Base-by-base conservation (phyloP, 768 basidiomycete species). In the Pleurotus platypus region DNA sequence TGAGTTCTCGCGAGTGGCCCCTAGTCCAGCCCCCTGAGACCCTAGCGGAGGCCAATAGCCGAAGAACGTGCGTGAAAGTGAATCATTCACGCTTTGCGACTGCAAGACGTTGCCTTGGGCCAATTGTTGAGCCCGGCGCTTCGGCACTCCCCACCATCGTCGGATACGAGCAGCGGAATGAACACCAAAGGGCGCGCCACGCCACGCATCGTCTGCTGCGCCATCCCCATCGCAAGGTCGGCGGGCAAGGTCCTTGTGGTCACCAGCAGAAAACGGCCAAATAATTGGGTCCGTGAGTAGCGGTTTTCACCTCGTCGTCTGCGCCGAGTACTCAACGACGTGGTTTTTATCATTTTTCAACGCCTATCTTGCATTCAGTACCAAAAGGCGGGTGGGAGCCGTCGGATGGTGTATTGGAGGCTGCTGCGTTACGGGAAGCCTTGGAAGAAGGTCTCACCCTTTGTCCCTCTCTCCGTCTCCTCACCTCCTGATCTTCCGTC, bases 371-470 rank as follows among this genome's bases (percentile, higher is more conserved):
- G 30, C 8, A 4, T 11, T 54, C 68, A 93, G 92, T 94, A 66
- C 92, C 92, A n/a, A 94, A 94, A 78, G 92, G 92, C 71, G 92
- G 92, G 69, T 94, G 87, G 87, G 92, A 94, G 73, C 76, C 84
- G 63, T 79, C 87, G 57, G 92, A 94, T 81, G 85, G 80, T 64
- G 79, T 78, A 71, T 76, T 93, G 66, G 91, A 92, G 79, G 86
- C 84, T 76, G 92, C 92, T 70, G 92, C 92, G 76, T 88, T 84
- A 67, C 83, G 92, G 72, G 92, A 94, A 85, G 92, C 92, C 75
- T 79, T 89, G 72, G 92, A 94, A 90, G 92, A 94, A 93, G 92
- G 92, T 94, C 89, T 85, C 85, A 85, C 84, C 84, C 77, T 83
- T 87, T 84, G 78, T 81, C 81, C 85, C 79, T 85, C 77, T 85